Base-by-base conservation (phyloP, 495 filamentous ascomycete genomes). In the Aspergillus hancockii region DNA sequence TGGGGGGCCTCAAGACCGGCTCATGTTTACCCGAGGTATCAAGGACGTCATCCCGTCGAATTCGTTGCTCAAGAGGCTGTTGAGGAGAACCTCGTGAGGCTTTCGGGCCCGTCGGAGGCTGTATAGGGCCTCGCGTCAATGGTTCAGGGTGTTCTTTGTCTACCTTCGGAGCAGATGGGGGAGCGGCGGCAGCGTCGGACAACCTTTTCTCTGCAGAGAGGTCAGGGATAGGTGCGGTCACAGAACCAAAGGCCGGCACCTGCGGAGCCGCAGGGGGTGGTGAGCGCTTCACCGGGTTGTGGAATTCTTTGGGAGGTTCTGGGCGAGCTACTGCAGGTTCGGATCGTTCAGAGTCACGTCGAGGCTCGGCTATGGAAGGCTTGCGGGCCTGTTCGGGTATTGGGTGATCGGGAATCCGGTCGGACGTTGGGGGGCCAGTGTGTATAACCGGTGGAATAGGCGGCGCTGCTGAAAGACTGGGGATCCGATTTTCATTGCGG, bases 201-300 rank as follows among this genome's bases (percentile, higher is more conserved):
- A 60, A 25, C 18, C 64, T 63, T 64, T 79, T 81, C 18, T 67
- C 57, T 2, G 57, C 16, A n/a, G 66, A 60, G 12, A 63, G 43
- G 49, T 63, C 64, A 8, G 69, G 68, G 23, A 73, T 75, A 25
- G 67, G 72, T 18, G 71, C 64, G 22, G 68, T 63, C 1, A 80
- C 65, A 13, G 87, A 89, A 12, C 90, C 90, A 77, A 95, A 93
- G 2, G 90, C 88, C 18, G 91, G 91, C 3, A 93, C 91, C 32
- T 90, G 87, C 13, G 90, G 90, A 38, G 88, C 88, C 50, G 89
- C 78, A n/a, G 90, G 89, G 18, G 90, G 91, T 12, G 91, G 87
- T 21, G 89, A 80, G 23, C 75, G 63, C 58, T 78, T 75, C 53
- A 63, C 56, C 54, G 63, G 71, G 19, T 71, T 65, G 31, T 63